Base-by-base conservation (phyloP, 1,284 basidiomycete genomes). In the Moesziomyces globuligerus region DNA sequence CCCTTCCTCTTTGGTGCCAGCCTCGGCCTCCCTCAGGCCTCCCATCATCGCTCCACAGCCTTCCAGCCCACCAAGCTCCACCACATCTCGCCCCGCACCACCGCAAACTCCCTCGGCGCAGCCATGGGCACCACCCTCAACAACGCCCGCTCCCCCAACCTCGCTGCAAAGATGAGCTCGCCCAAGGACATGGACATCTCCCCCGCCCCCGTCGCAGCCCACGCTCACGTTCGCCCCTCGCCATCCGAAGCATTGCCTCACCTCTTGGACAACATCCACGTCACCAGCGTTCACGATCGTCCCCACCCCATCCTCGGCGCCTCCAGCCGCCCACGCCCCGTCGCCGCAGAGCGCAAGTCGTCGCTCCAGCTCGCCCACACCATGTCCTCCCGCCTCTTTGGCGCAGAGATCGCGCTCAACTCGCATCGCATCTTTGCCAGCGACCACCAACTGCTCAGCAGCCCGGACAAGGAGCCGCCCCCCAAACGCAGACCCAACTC, bases 151-250 rank as follows among this genome's bases (percentile, higher is more conserved):
- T 68, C 72, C 3, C 75, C 75, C 11, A 55, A 66, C 15, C 67
- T 79, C 26, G 72, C 68, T 6, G 66, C 72, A 32, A 75, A 78
- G 56, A 68, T 77, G 51, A 80, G 72, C 57, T 79, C 79, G 11
- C 72, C 75, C 7, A 57, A 74, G 25, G 71, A 72, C 23, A 79
- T 80, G 79, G 79, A 81, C 45, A 77, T 81, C 48, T 78, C 76
- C 1, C 75, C 79, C 8, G 42, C 67, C 6, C 59, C 72, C 29
- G 24, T 46, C 11, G 39, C 49, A 1, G 18, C 50, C 21, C 23
- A 44, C 36, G 46, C 50, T 1, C 47, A 46, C 20, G n/a, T 46
- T 29, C 48, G 39, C 23, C 45, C 52, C 6, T 68, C 71, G 1
- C 60, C 71, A 13, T 58, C 64, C 13, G 55, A 71, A 17, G 47